phyloP scores from a whole-genome alignment of 2,329 filamentous ascomycete genomes.

The Monilinia vaccinii-corymbosi region DNA sequence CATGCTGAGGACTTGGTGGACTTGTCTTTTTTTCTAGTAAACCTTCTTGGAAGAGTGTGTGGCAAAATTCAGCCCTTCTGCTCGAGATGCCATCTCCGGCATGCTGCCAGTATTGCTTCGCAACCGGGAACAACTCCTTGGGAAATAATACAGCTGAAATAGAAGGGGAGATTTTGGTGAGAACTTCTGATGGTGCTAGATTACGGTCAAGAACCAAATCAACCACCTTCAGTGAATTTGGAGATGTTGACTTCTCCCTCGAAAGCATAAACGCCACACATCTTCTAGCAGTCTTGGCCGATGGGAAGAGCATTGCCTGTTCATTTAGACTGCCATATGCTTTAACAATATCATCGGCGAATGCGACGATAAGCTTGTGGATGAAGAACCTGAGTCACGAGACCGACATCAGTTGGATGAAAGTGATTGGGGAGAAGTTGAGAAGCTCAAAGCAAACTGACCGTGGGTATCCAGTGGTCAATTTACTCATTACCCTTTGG shows the following conservation, averaged over 20 bases:
- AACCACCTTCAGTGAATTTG: conserved; percentile 43
- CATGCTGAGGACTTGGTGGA: conserved; percentile 18
- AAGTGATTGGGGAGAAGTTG: background rate
- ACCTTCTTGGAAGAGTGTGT: conserved; percentile 62
- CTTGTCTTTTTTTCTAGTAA: conserved; percentile 44
- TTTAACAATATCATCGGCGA: conserved; percentile 59
- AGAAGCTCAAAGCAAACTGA: conserved; percentile 29
- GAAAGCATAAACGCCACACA: conserved; percentile 65
- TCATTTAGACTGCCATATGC: conserved; percentile 53
- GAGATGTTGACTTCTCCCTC: conserved; percentile 44
- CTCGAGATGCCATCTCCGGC: conserved; percentile 88
- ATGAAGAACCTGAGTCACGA: conserved; percentile 67
- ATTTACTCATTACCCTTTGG: conserved; percentile 71
- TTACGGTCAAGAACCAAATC: conserved; percentile 55
- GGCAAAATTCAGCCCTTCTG: conserved; percentile 82
- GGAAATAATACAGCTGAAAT: conserved; percentile 67
- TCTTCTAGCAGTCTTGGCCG: conserved; percentile 55
- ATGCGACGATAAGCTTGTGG: conserved; percentile 68
- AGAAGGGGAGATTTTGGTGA: conserved; percentile 47
- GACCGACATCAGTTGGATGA: conserved; percentile 17
- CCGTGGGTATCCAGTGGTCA: conserved; percentile 89
- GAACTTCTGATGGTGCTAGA: conserved; percentile 40
- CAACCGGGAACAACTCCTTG: conserved; percentile 54
- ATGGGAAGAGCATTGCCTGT: conserved; percentile 77
- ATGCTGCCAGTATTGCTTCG: conserved; percentile 98